Conservation (phyloP, 495 filamentous ascomycete genomes). For the Aspergillus cavernicola region DNA sequence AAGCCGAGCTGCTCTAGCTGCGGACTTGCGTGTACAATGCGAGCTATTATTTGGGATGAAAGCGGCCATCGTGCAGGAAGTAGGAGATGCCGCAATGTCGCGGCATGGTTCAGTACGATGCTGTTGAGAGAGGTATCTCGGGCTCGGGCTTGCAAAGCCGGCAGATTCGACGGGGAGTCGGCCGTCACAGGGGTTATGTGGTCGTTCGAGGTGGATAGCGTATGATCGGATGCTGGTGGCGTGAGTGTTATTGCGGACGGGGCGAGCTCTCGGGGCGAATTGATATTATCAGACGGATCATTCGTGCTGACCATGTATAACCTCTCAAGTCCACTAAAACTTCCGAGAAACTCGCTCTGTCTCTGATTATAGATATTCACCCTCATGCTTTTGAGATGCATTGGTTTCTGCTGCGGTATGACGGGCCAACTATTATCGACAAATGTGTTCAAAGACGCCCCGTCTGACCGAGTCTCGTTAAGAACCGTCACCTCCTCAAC, state of each 20-base stretch:
- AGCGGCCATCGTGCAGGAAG: constrained; percentile 56
- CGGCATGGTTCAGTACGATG: constrained; percentile 45
- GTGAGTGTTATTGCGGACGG: constrained; percentile 24
- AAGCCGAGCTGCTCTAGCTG: constrained; percentile 56
- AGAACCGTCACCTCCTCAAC: constrained; percentile 52
- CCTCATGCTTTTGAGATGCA: constrained; percentile 38
- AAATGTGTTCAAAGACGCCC: constrained; percentile 47
- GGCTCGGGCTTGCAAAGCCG: constrained; percentile 26
- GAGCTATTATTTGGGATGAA: constrained; percentile 42
- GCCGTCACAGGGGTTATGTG: constrained; percentile 22
- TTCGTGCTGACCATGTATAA: constrained; percentile 45
- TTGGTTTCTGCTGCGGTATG: constrained; percentile 15
- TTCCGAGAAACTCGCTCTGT: constrained; percentile 36
- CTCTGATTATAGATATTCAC: constrained; percentile 40
- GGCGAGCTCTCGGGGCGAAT: constrained; percentile 23
- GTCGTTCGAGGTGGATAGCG: constrained; percentile 10
- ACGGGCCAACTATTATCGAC: constrained; percentile 52
- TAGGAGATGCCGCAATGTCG: constrained; percentile 52
- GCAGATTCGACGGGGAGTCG: constrained; percentile 26
- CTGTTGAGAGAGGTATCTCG: constrained; percentile 43
- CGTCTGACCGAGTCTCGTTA: constrained; percentile 39
- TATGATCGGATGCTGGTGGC: constrained; percentile 25
- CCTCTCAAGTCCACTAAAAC: constrained; percentile 38
- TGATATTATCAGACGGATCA: constrained; percentile 27
- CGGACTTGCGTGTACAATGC: constrained; percentile 51